These are phyloP conservation scores for Carex cristatella DNA, from an alignment of 176 grass and related monocot genomes.

Conservation along the genomic window DNA sequence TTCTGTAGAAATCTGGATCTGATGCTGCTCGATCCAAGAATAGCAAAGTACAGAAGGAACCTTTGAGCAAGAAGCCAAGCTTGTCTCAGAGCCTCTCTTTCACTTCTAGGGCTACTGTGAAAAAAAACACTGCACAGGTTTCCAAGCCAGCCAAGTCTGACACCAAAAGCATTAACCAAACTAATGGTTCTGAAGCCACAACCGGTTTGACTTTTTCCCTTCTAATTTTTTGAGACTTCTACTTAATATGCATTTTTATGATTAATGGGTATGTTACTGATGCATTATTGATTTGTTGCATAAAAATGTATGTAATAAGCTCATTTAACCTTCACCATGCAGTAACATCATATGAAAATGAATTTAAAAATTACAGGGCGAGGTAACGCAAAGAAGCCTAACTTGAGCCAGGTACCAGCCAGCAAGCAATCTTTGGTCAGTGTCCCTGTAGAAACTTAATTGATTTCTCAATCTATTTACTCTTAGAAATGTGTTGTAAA, in stretches of 20 bases:
- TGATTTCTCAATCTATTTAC: not conserved
- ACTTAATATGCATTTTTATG: not conserved
- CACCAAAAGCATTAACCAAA: slow-evolving; percentile 15
- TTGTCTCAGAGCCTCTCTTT: slow-evolving; percentile 69
- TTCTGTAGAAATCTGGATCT: slow-evolving; percentile 54
- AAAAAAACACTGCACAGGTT: slow-evolving; percentile 5
- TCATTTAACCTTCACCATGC: not conserved
- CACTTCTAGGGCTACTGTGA: slow-evolving; percentile 35
- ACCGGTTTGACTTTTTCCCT: slow-evolving; percentile 30
- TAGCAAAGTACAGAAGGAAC: slow-evolving; percentile 36
- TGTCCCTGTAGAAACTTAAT: slow-evolving; percentile 1
- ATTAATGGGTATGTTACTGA: not conserved
- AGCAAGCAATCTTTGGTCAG: slow-evolving; percentile 49
- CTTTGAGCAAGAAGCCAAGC: slow-evolving; percentile 39
- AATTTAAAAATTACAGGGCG: slow-evolving; percentile 27
- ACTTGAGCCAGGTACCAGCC: slow-evolving; percentile 3
- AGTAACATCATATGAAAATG: not conserved
- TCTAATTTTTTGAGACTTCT: not conserved
- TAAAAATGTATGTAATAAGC: not conserved
- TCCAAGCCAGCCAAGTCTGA: slow-evolving; percentile 42
- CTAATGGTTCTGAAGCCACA: slow-evolving; percentile 36
- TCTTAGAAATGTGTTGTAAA: not conserved
- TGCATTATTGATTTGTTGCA: not conserved
- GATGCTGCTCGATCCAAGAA: slow-evolving; percentile 28
- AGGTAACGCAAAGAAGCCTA: slow-evolving; percentile 30